phyloP scores from a whole-genome alignment of 2,329 filamentous ascomycete genomes.

The Cytospora paraplurivora region DNA sequence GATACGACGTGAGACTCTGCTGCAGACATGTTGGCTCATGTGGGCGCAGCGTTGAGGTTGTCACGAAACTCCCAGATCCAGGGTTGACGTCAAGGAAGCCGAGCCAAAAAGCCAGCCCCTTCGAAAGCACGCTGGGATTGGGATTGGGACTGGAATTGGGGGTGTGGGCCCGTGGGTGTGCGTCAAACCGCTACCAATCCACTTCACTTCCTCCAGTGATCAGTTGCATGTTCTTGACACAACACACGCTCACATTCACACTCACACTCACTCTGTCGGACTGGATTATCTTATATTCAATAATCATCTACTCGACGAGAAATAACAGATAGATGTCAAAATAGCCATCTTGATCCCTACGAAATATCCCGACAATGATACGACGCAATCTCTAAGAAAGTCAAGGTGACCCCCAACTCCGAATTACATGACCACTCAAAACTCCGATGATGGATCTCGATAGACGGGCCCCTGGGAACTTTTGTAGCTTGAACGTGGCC shows the following conservation, averaged over 20 bases:
- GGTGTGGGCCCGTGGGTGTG: too few relatives aligned
- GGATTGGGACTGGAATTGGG: too few relatives aligned
- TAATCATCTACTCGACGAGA: not conserved
- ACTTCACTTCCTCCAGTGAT: too few relatives aligned
- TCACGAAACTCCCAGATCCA: not conserved
- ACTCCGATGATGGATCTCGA: not conserved
- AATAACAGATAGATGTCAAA: not conserved
- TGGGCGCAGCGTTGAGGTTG: not conserved
- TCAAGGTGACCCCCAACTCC: conserved; percentile 4
- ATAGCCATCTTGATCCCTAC: not conserved
- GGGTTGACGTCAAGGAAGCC: conserved; percentile 14
- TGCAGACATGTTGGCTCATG: conserved; percentile 42
- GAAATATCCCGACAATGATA: not conserved
- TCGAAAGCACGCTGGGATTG: too few relatives aligned
- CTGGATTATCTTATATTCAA: too few relatives aligned
- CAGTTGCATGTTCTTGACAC: too few relatives aligned
- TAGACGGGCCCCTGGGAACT: not conserved
- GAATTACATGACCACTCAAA: not conserved
- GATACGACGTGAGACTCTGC: conserved; percentile 47
- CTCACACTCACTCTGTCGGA: too few relatives aligned
- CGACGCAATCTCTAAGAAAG: not conserved
- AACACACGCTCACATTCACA: too few relatives aligned
- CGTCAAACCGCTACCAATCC: too few relatives aligned
- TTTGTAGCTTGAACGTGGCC: too few relatives aligned
- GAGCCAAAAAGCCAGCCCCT: too few relatives aligned